These are phyloP conservation scores for Mortierella antarctica DNA, from an alignment of 192 early-diverging fungal genomes.

Conservation along the genomic window DNA sequence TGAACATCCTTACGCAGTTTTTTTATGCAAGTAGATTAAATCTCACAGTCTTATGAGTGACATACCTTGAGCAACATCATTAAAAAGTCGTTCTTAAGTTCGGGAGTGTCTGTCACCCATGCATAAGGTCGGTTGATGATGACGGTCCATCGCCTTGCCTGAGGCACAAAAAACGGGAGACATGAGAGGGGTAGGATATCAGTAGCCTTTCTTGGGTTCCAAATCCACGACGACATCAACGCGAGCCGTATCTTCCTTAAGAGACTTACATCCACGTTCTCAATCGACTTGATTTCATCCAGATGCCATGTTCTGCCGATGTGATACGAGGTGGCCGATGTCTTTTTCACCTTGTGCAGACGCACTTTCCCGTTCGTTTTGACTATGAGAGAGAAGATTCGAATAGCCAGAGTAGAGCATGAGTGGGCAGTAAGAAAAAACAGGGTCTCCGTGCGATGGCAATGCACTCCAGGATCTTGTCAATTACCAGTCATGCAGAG, in stretches of 20 bases:
- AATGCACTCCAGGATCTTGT: neutral
- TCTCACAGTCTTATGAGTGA: neutral
- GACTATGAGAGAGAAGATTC: slow-evolving; percentile 7
- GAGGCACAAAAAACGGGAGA: neutral
- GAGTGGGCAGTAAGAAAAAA: neutral
- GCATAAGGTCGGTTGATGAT: slow-evolving; percentile 62
- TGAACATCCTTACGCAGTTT: too few relatives aligned
- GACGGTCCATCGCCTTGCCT: slow-evolving; percentile 61
- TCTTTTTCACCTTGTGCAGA: slow-evolving; percentile 64
- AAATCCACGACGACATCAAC: too few relatives aligned
- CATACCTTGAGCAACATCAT: slow-evolving; percentile 53
- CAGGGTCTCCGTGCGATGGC: neutral
- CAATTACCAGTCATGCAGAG: slow-evolving; percentile 62
- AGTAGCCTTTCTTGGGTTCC: too few relatives aligned
- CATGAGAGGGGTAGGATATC: too few relatives aligned
- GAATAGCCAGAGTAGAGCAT: neutral
- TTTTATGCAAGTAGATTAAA: neutral
- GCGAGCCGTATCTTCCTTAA: too few relatives aligned
- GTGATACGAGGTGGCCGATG: slow-evolving; percentile 59
- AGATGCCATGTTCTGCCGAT: slow-evolving; percentile 66
- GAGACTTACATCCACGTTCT: slow-evolving; percentile 62
- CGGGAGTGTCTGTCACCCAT: slow-evolving; percentile 60
- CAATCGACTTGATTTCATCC: slow-evolving; percentile 62
- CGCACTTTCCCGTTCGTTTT: slow-evolving; percentile 57
- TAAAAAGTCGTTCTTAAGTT: slow-evolving; percentile 63